phyloP scores from a whole-genome alignment of 2,329 filamentous ascomycete species.

The Paracamarosporium sp. region DNA sequence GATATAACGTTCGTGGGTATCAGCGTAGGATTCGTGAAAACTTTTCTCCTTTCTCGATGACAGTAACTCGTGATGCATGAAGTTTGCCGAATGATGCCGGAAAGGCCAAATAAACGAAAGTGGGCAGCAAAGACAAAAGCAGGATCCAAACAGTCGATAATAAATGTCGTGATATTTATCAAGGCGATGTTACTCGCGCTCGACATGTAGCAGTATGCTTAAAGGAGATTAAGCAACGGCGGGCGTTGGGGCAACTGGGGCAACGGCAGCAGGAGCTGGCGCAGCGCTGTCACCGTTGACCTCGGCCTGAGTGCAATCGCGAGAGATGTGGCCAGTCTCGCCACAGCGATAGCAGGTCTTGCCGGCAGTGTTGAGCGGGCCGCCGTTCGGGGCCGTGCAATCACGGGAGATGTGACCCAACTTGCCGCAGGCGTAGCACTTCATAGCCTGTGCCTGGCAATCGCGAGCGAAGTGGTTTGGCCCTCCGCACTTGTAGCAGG shows the following conservation, averaged over 20 bases:
- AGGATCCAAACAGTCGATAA: slow-evolving; percentile 18
- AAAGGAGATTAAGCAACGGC: slow-evolving; percentile 40
- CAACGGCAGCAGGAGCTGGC: slow-evolving; percentile 37
- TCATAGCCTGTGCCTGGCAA: slow-evolving; percentile 98
- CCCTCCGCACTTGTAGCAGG: slow-evolving; percentile 75
- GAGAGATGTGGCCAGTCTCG: slow-evolving; percentile 93
- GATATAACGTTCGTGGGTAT: slow-evolving; percentile 53
- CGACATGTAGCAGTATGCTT: neutral
- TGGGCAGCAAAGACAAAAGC: slow-evolving; percentile 24
- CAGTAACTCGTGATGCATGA: slow-evolving; percentile 46
- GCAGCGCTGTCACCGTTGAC: slow-evolving; percentile 51
- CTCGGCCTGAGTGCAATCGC: slow-evolving; percentile 86
- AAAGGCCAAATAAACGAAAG: slow-evolving; percentile 39
- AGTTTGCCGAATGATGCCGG: slow-evolving; percentile 43
- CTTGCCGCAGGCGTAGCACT: slow-evolving; percentile 97
- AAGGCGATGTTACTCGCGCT: slow-evolving; percentile 28
- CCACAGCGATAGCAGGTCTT: slow-evolving; percentile 99
- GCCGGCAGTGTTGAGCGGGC: slow-evolving; percentile 90
- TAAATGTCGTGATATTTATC: slow-evolving; percentile 7
- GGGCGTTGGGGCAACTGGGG: slow-evolving; percentile 51
- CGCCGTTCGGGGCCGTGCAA: slow-evolving; percentile 96
- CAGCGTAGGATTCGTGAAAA: slow-evolving; percentile 52
- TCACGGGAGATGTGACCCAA: slow-evolving; percentile 87
- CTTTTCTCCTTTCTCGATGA: slow-evolving; percentile 40
- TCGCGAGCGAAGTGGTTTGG: slow-evolving; percentile 99